These are phyloP conservation scores for Vitis hybrid DNA, from an alignment of 177 flowering plant genomes.

Conservation along the genomic window DNA sequence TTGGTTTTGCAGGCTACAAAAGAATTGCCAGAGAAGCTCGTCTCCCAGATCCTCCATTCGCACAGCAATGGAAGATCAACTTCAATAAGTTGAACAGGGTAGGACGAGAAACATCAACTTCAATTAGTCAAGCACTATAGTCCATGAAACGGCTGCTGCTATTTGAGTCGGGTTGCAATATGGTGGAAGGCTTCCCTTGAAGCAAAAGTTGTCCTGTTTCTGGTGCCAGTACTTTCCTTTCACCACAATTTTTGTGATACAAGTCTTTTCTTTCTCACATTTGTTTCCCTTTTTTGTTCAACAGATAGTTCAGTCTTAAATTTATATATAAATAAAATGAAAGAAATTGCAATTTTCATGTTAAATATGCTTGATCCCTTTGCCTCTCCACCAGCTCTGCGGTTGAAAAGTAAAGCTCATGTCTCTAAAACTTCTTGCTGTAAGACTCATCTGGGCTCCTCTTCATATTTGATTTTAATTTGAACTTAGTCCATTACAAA, in stretches of 20 bases:
- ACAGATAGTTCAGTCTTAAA: too few species aligned
- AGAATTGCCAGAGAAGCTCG: slow-evolving; percentile 74
- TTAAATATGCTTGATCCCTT: background rate
- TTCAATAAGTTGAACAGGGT: background rate
- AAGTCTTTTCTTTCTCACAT: too few species aligned
- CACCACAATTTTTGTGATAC: too few species aligned
- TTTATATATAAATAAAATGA: background rate
- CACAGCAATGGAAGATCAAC: slow-evolving; percentile 23
- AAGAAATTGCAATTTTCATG: background rate
- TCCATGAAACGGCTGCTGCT: background rate
- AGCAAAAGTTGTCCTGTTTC: too few species aligned
- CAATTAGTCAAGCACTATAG: background rate
- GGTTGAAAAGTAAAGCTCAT: background rate
- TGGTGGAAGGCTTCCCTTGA: too few species aligned
- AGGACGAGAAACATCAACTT: too few species aligned
- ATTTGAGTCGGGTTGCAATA: too few species aligned
- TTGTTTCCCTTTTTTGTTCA: too few species aligned
- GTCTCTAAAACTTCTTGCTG: background rate
- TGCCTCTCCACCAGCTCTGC: background rate
- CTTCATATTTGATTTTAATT: too few species aligned
- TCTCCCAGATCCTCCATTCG: slow-evolving; percentile 46
- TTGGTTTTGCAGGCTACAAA: slow-evolving; percentile 51
- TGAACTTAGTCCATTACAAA: too few species aligned
- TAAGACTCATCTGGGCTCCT: too few species aligned
- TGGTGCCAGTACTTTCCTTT: too few species aligned